Conservation (phyloP, 805 yeast genomes). For the Metschnikowia hibisci region DNA sequence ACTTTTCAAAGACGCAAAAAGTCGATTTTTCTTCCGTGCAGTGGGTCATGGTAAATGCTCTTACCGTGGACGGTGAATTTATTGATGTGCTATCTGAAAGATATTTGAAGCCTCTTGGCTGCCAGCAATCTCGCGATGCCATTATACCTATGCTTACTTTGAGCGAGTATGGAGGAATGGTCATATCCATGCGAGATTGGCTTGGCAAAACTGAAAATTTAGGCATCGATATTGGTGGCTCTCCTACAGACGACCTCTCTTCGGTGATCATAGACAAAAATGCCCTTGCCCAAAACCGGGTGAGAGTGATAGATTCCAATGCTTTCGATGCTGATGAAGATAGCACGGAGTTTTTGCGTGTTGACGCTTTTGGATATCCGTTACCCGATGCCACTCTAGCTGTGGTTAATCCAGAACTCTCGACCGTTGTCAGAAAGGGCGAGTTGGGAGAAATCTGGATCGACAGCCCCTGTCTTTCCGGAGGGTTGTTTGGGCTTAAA, state of each 20-base stretch:
- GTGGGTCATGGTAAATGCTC: conserved; percentile 87
- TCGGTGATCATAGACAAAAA: conserved; percentile 71
- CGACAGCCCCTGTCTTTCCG: conserved; percentile 87
- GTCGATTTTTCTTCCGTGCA: conserved; percentile 76
- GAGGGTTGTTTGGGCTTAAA: conserved; percentile 79
- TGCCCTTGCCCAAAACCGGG: conserved; percentile 67
- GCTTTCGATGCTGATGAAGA: conserved; percentile 46
- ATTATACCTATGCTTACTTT: conserved; percentile 86
- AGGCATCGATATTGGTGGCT: conserved; percentile 44
- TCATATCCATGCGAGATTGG: conserved; percentile 89
- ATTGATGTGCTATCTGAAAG: conserved; percentile 83
- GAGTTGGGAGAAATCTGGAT: conserved; percentile 97
- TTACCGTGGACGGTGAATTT: conserved; percentile 90
- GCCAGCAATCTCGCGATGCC: conserved; percentile 66
- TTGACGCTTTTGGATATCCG: conserved; percentile 93
- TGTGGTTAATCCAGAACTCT: conserved; percentile 90
- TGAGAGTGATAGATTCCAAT: conserved; percentile 58
- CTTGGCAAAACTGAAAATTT: conserved; percentile 63
- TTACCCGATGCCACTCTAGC: conserved; percentile 92
- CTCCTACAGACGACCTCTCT: conserved; percentile 36
- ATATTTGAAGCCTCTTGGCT: conserved; percentile 89
- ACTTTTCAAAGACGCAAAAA: conserved; percentile 66
- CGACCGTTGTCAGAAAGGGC: conserved; percentile 63
- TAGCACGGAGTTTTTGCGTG: conserved; percentile 46
- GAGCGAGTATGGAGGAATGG: conserved; percentile 95